A percentile compares a stretch with the other conserved stretches of the same genome.
phyloP scores from a whole-genome alignment of 2,329 filamentous ascomycete species.

The Exserohilum turcica region DNA sequence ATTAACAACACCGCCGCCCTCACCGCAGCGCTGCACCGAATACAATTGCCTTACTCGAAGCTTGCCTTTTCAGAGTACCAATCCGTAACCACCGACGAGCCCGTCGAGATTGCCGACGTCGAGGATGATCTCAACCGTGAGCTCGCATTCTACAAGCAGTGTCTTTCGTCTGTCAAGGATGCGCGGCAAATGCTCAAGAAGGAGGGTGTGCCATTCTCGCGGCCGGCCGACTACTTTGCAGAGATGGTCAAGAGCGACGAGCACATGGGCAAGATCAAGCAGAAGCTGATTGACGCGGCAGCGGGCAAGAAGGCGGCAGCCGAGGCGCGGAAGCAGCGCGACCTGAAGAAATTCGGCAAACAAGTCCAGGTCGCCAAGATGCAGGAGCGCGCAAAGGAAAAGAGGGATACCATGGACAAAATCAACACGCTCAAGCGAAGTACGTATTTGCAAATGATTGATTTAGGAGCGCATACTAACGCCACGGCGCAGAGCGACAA shows the following conservation, averaged over 20 bases:
- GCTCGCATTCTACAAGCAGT: conserved; percentile 90
- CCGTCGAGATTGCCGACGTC: conserved; percentile 77
- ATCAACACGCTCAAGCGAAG: conserved; percentile 95
- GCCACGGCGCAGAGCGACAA: conserved; percentile 74
- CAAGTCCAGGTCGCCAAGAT: conserved; percentile 95
- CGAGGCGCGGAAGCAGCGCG: conserved; percentile 88
- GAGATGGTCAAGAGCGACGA: conserved; percentile 99
- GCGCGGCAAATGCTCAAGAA: conserved; percentile 77
- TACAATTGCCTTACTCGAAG: conserved; percentile 69
- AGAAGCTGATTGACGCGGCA: conserved; percentile 89
- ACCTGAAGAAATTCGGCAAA: conserved; percentile 99
- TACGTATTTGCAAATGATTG: conserved; percentile 56
- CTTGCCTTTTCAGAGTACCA: conserved; percentile 85
- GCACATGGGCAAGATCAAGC: conserved; percentile 96
- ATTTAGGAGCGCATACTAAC: conserved; percentile 23
- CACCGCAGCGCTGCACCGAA: conserved; percentile 76
- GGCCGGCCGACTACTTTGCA: conserved; percentile 94
- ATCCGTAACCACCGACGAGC: conserved; percentile 69
- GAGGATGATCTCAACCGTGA: conserved; percentile 93
- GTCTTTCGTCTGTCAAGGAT: conserved; percentile 74
- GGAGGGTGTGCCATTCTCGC: conserved; percentile 83
- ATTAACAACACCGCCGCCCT: conserved; percentile 97
- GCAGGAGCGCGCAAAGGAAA: conserved; percentile 90
- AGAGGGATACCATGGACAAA: conserved; percentile 92
- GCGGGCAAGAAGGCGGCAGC: conserved; percentile 88